phyloP scores from a whole-genome alignment of 2,329 filamentous ascomycete genomes.

The Fusarium fracticaudum region DNA sequence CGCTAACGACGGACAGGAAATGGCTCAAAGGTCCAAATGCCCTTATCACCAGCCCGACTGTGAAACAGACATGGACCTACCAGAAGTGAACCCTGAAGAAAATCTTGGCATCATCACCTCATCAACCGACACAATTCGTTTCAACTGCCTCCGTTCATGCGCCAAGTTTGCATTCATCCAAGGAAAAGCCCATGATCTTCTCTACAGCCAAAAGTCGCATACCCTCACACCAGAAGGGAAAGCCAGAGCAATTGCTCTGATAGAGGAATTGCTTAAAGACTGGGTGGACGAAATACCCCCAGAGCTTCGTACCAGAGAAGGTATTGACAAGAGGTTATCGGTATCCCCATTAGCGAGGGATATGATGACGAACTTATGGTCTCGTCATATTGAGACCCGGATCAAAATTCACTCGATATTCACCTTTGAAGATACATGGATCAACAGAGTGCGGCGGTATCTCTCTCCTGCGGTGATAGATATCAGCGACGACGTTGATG shows the following conservation, averaged over 20 bases:
- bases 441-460: constrained; percentile 23
- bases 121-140: not conserved
- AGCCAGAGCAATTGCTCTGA: not conserved
- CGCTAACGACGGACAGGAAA: constrained; percentile 38
- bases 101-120: constrained; percentile 22
- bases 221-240: constrained; percentile 7
- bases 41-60: constrained; percentile 49
- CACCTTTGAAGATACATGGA: constrained; percentile 30
- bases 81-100: not conserved
- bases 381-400: constrained; percentile 28
- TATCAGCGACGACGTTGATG: constrained; percentile 14
- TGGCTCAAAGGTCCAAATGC: constrained; percentile 47
- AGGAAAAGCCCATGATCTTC: constrained; percentile 29
- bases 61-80: constrained; percentile 49
- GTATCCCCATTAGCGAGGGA: not conserved
- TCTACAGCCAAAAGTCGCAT: constrained; percentile 14
- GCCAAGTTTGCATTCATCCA: constrained; percentile 34
- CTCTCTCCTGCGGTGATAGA: constrained; percentile 27
- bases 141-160: constrained; percentile 26
- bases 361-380: constrained; percentile 21
- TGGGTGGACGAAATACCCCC: constrained; percentile 22
- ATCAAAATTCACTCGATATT: constrained; percentile 31
- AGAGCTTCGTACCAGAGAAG: not conserved
- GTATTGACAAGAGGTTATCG: not conserved
- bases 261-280: constrained; percentile 21